Evolutionary conservation across 2,329 filamentous ascomycete species (phyloP), one percentile per base, ranked within the genome.

Genomic region (Hymenoscyphus infarciens): DNA sequence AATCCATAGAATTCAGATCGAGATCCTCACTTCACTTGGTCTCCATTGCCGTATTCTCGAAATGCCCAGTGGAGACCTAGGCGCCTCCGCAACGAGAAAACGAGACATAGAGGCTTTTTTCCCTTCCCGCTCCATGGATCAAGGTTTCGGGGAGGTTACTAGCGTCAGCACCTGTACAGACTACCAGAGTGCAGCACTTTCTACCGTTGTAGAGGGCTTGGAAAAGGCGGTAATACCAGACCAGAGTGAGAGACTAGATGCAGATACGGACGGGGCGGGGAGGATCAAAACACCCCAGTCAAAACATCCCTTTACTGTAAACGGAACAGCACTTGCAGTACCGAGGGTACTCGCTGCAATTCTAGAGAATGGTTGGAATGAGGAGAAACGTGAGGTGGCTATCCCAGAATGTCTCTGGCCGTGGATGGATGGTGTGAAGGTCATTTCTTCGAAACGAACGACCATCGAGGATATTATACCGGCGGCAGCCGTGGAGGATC

Each of bases 91-190:
- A 13, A 83, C 81, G 25, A 84, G 93, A 65, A 99, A 99, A 76
- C 84, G 89, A 67, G 95, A 99, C 75, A 96, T 99, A 61, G 95
- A 99, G 74, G 92, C 91, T 2, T 93, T 89, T 77, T 98, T 99
- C 79, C 95, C 95, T 0, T 93, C 90, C 49, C 84, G 94, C 4
- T 80, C 81, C 29, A 82, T 81, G 61, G 83, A 88, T 68, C 81
- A 84, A 11, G 92, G 91, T 33, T 99, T 93, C 90, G 95, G 95
- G 56, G 95, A 99, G 77, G 88, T 99, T 59, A 96, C 93, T 0
- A 94, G 89, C 53, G 87, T 92, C 0, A 96, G 91, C 66, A 88
- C 94, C 70, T 99, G 95, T 77, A 95, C 91, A 1, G 95, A 99
- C 76, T 99, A 98, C 77, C 95, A 99, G 79, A 89, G 85, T 29